Evolutionary conservation across 1,284 basidiomycete species (phyloP), one percentile per base, ranked within the genome.

Genomic region (Peniophora sp.): DNA sequence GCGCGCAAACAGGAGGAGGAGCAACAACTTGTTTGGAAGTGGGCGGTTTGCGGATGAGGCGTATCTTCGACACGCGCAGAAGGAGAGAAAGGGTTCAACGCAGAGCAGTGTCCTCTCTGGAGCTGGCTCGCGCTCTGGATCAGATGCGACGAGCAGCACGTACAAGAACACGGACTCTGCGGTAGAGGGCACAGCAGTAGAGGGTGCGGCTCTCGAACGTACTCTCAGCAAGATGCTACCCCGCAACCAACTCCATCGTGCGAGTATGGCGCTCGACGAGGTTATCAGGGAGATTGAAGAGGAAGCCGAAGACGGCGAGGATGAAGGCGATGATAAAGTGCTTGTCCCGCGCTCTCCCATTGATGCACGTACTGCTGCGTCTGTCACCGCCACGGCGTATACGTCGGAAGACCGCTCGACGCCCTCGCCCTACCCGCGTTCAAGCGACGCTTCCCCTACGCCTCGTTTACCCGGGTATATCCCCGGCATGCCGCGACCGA

Each of bases 11-110:
- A 84, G 85, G 66, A 76, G 88, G 47, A 85, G 86, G 63, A 89
- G 86, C 70, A 90, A 89, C 63, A 89, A 90, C 60, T 69, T 91
- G 48, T 90, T 90, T 57, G 83, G 85, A 42, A 88, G 86, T n/a
- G 81, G 83, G 24, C 75, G 81, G 52, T 74, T 88, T 57, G 75
- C 82, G 50, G 88, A 91, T 62, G 80, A 87, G 60, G 72, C 73
- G 8, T 86, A 88, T 64, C 64, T 85, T 56, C 79, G 83, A 53
- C 76, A 72, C 57, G 71, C 76, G 20, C 61, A 71, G 12, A 71
- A 72, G 10, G 70, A 75, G 45, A 75, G 70, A 45, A 64, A 64
- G 50, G 27, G 27, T 12, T 68, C 66, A 23, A 77, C 69, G 43
- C 72, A 41, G 76, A 35, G 76, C 69, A 50, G 61, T 73, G 14